Conservation (phyloP, 345 rosid genomes). For the Litchi chinensis region DNA sequence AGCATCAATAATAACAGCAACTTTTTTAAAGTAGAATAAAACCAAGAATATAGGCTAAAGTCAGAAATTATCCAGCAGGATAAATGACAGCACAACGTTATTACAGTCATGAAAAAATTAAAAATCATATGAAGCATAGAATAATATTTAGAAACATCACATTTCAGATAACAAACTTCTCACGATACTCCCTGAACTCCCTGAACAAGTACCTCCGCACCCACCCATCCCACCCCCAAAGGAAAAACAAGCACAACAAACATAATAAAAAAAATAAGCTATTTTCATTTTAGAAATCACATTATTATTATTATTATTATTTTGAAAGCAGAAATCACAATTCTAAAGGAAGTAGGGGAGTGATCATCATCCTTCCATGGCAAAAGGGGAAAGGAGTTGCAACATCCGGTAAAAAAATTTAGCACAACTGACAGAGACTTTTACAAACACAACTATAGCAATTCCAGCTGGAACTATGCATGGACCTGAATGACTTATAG, state of each 20-base stretch:
- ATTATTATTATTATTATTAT: too few relatives aligned
- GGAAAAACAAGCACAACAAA: background rate
- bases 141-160: background rate
- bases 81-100: background rate
- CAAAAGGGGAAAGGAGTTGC: background rate
- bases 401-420: background rate
- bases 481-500: background rate
- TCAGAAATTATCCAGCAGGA: background rate
- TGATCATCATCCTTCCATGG: background rate
- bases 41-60: background rate
- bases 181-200: background rate
- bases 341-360: background rate
- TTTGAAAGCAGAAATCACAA: background rate
- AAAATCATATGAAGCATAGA: too few relatives aligned
- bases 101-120: background rate
- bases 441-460: background rate
- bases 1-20: background rate
- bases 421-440: background rate
- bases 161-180: background rate
- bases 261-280: background rate
- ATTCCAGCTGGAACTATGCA: background rate
- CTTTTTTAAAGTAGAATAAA: background rate
- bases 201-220: background rate
- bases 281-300: background rate
- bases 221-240: background rate